A percentile compares a stretch with the other conserved stretches of the same genome.
Conservation (phyloP, 441 rosid genomes). For the Populus tomentosa region DNA sequence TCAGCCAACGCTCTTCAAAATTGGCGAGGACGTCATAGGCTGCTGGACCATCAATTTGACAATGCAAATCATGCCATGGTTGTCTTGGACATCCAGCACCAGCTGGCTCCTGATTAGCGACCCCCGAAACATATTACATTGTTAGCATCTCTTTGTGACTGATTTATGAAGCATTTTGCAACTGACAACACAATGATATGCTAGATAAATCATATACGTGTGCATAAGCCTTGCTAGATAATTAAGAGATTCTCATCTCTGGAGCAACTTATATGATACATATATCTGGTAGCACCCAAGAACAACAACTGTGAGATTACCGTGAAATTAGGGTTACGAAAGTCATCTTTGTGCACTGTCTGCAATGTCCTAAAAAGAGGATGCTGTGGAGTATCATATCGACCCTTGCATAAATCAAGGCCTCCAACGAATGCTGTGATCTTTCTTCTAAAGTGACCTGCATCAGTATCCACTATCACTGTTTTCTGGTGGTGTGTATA, state of each 20-base stretch:
- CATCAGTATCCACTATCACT: constrained; percentile 89
- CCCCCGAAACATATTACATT: constrained; percentile 1
- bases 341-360: constrained; percentile 77
- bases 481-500: constrained; percentile 96
- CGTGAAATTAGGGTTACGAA: constrained; percentile 77
- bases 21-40: constrained; percentile 88
- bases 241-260: neutral
- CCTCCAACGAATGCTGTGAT: constrained; percentile 94
- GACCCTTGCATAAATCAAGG: constrained; percentile 83
- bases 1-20: constrained; percentile 90
- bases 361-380: constrained; percentile 62
- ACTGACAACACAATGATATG: neutral
- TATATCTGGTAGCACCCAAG: neutral
- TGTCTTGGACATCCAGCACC: constrained; percentile 70
- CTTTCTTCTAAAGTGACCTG: constrained; percentile 63
- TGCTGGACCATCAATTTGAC: constrained; percentile 94
- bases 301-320: constrained; percentile 31
- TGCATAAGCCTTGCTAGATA: neutral
- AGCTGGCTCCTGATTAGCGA: constrained; percentile 36
- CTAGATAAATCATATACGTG: neutral
- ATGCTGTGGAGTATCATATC: constrained; percentile 91
- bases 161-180: neutral
- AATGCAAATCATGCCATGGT: constrained; percentile 96
- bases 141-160: neutral
- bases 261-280: neutral